Evolutionary conservation across 73 alveolate species (phyloP).

Genomic region (Urostyla sp.): DNA sequence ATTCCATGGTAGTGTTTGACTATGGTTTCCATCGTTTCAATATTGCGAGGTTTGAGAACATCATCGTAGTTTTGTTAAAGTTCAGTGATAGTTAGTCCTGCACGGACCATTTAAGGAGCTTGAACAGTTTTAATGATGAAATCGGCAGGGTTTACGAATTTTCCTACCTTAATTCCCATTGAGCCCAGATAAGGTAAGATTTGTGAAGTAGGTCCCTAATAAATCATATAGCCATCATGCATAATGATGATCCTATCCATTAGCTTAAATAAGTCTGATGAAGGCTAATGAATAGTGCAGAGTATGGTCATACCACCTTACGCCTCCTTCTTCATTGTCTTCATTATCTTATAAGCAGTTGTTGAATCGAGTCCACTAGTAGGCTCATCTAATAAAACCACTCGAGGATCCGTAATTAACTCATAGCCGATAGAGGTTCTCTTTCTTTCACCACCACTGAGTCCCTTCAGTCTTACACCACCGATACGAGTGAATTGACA

Average conservation of each 20-base stretch:
- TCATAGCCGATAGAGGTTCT: constrained; percentile 74
- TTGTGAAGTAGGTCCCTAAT: constrained; percentile 53
- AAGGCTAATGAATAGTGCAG: constrained; percentile 32
- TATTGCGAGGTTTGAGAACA: background rate
- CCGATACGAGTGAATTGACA: constrained; percentile 73
- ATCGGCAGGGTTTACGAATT: constrained; percentile 43
- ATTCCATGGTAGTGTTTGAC: constrained; percentile 30
- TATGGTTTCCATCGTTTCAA: background rate
- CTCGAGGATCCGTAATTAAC: constrained; percentile 63
- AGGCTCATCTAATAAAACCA: constrained; percentile 18
- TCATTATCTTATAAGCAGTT: constrained; percentile 29
- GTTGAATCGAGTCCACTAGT: constrained; percentile 52
- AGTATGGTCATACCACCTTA: constrained; percentile 22
- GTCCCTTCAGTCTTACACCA: constrained; percentile 65
- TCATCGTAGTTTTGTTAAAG: background rate
- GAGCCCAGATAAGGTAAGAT: constrained; percentile 12
- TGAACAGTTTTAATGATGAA: constrained; percentile 45
- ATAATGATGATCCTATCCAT: constrained; percentile 41
- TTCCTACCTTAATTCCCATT: constrained; percentile 1
- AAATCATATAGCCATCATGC: constrained; percentile 44
- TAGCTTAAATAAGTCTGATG: constrained; percentile 16
- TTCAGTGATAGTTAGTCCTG: constrained; percentile 2
- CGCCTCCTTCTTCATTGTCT: constrained; percentile 35
- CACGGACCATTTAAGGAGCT: constrained; percentile 20
- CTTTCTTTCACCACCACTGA: constrained; percentile 83